Conservation (phyloP, 1,284 basidiomycete genomes). For the Porogramme epimiltina region DNA sequence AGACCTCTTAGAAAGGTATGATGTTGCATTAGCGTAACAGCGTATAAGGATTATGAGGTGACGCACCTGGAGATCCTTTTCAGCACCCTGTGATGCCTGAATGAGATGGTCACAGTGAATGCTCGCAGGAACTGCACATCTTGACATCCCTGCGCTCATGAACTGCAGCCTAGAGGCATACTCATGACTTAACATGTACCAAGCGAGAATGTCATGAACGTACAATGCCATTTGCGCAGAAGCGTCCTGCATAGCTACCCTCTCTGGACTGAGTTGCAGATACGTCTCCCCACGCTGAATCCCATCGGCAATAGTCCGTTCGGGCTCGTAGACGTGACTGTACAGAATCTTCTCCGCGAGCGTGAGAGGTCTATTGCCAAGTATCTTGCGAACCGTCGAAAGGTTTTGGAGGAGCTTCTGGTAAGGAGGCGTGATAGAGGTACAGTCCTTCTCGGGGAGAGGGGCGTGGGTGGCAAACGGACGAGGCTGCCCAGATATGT, state of each 20-base stretch:
- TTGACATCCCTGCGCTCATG: conserved; percentile 93
- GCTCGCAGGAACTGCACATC: conserved; percentile 84
- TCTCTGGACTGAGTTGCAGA: conserved; percentile 87
- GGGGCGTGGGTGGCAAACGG: conserved; percentile 58
- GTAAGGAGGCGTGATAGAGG: conserved; percentile 92
- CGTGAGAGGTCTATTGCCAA: conserved; percentile 78
- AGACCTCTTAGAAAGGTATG: conserved; percentile 57
- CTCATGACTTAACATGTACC: not conserved
- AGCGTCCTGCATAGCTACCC: conserved; percentile 99
- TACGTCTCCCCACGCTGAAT: conserved; percentile 87
- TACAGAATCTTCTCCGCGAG: conserved; percentile 98
- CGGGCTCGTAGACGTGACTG: conserved; percentile 86
- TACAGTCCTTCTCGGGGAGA: conserved; percentile 64
- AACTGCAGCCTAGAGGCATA: conserved; percentile 79
- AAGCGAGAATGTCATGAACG: conserved; percentile 29
- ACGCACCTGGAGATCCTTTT: conserved; percentile 77
- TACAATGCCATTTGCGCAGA: conserved; percentile 93
- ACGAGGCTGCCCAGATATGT: conserved; percentile 22
- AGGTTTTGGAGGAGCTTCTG: conserved; percentile 76
- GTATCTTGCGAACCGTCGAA: conserved; percentile 66
- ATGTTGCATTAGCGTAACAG: no score
- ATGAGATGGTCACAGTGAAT: conserved; percentile 99
- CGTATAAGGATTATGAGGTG: no score
- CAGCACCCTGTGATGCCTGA: conserved; percentile 85
- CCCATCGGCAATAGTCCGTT: conserved; percentile 68